Evolutionary conservation across 2,329 filamentous ascomycete species (phyloP).

Genomic region (Aspergillus candidus): DNA sequence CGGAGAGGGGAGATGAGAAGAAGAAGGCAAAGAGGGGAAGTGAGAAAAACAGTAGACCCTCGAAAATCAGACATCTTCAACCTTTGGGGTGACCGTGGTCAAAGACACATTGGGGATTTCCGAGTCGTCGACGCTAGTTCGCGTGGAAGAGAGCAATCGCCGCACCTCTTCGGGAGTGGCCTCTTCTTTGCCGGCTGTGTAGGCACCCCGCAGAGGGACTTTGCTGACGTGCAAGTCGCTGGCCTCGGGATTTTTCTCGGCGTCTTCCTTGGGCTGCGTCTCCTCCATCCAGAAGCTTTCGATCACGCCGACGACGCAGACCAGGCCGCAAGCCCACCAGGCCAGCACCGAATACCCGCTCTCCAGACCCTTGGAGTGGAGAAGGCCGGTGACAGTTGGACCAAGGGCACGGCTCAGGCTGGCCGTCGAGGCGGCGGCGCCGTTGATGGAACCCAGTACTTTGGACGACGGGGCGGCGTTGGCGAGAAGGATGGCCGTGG

Average conservation of each 20-base stretch:
- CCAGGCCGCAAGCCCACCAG: conserved; percentile 83
- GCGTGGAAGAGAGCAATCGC: conserved; percentile 30
- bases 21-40: conserved; percentile 17
- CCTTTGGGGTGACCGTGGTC: conserved; percentile 10
- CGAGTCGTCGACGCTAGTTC: conserved; percentile 31
- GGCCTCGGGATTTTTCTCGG: conserved; percentile 35
- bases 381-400: conserved; percentile 76
- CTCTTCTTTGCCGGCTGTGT: conserved; percentile 17
- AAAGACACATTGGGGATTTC: conserved; percentile 24
- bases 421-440: conserved; percentile 82
- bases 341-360: conserved; percentile 79
- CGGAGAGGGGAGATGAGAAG: conserved; percentile 8
- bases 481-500: conserved; percentile 79
- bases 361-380: conserved; percentile 74
- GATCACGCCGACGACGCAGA: conserved; percentile 68
- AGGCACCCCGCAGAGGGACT: conserved; percentile 18
- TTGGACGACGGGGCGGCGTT: conserved; percentile 80
- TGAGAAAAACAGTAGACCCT: conserved; percentile 6
- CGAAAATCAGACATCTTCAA: conserved; percentile 4
- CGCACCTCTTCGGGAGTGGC: conserved; percentile 28
- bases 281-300: conserved; percentile 73
- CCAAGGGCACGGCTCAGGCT: conserved; percentile 84
- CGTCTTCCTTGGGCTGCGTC: conserved; percentile 38
- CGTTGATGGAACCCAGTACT: conserved; percentile 87
- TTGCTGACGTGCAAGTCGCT: conserved; percentile 25